phyloP scores from a whole-genome alignment of 306 rosid genomes.

The Prosopis cineraria region DNA sequence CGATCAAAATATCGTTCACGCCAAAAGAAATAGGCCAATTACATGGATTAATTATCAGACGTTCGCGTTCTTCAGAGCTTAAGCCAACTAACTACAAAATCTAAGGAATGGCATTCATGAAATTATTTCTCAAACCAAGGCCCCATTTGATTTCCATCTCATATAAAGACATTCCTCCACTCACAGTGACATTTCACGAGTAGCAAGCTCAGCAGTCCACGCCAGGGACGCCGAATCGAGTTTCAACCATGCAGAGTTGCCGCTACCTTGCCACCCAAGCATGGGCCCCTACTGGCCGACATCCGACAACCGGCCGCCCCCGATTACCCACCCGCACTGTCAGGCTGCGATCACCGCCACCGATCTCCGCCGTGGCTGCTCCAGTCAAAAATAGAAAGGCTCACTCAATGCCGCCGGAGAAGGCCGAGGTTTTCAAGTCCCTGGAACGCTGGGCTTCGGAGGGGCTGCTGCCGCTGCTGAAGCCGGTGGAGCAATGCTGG shows the following conservation, averaged over 20 bases:
- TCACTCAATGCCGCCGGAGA: constrained; percentile 54
- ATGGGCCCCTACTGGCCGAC: constrained; percentile 26
- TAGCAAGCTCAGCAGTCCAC: background rate
- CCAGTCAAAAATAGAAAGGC: constrained; percentile 21
- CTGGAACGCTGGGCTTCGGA: constrained; percentile 58
- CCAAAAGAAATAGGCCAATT: background rate
- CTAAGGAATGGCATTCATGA: background rate
- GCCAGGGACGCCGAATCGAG: background rate
- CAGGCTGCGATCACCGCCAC: background rate
- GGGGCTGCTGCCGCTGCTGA: constrained; percentile 49
- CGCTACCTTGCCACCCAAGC: constrained; percentile 22
- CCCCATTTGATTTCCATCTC: background rate
- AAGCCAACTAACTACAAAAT: background rate
- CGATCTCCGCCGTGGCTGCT: constrained; percentile 24
- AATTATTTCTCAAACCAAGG: background rate
- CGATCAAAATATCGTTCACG: background rate
- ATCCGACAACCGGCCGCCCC: background rate
- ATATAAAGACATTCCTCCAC: background rate
- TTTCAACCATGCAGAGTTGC: constrained; percentile 23
- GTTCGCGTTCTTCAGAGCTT: background rate
- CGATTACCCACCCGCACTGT: background rate
- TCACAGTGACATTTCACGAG: background rate
- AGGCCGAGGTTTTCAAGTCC: constrained; percentile 48
- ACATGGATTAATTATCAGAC: background rate
- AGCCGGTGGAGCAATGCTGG: constrained; percentile 65